Conservation (phyloP, 768 basidiomycete species). For the Russula emetica region DNA sequence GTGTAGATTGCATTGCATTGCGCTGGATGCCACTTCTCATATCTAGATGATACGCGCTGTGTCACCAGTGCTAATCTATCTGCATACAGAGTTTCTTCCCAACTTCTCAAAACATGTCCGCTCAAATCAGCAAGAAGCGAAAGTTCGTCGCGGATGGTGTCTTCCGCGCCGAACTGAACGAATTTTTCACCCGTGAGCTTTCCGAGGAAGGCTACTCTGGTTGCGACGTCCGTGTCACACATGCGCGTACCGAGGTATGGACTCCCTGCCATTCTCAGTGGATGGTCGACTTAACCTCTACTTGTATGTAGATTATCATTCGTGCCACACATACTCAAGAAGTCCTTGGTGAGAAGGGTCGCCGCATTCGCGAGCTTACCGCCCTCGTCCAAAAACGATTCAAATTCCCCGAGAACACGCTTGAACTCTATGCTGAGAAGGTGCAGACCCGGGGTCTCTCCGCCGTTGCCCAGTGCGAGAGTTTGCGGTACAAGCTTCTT, state of each 20-base stretch:
- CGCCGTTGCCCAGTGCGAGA: constrained; percentile 98
- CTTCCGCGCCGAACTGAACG: constrained; percentile 97
- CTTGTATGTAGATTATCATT: constrained; percentile 84
- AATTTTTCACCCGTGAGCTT: constrained; percentile 98
- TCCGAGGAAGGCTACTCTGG: constrained; percentile 99
- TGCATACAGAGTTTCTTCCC: constrained; percentile 10
- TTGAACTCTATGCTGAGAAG: constrained; percentile 99
- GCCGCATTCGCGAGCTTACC: constrained; percentile 97
- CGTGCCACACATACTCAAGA: constrained; percentile 99
- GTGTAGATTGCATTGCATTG: constrained; percentile 1
- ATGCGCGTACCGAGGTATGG: constrained; percentile 91
- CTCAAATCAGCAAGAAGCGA: constrained; percentile 95
- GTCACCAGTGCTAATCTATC: constrained; percentile 13
- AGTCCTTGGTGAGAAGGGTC: constrained; percentile 98
- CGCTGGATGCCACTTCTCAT: constrained; percentile 20
- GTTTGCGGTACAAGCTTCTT: constrained; percentile 96
- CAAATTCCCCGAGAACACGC: constrained; percentile 98
- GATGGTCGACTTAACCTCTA: constrained; percentile 14
- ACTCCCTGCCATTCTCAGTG: not conserved
- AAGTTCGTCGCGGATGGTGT: constrained; percentile 99
- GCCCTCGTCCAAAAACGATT: constrained; percentile 98
- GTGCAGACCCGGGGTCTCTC: constrained; percentile 97
- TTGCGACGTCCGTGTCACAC: constrained; percentile 98
- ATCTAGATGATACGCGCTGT: constrained; percentile 18
- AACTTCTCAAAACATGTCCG: constrained; percentile 57